phyloP scores from a whole-genome alignment of 768 basidiomycete species.

The Coprinopsis strossmayeri region DNA sequence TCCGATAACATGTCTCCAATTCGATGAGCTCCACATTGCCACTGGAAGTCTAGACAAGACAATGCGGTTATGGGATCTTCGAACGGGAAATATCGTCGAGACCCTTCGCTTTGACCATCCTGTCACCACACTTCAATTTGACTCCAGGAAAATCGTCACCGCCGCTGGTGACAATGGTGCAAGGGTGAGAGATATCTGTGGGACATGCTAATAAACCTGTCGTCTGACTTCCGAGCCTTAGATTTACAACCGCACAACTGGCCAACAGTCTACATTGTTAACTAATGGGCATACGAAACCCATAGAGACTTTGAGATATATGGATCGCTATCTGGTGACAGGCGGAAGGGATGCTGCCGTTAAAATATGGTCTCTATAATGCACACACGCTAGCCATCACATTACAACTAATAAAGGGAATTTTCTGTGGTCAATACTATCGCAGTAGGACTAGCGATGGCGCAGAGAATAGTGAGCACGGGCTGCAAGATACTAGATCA shows the following conservation, averaged over 20 bases:
- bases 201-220: background rate
- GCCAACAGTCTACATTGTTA: conserved; percentile 75
- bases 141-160: conserved; percentile 87
- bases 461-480: background rate
- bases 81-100: conserved; percentile 83
- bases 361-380: conserved; percentile 89
- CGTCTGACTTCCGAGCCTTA: conserved; percentile 21
- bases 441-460: too few species aligned
- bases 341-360: conserved; percentile 83
- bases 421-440: background rate
- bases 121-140: conserved; percentile 90
- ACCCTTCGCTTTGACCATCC: conserved; percentile 87
- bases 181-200: conserved; percentile 47
- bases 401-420: background rate
- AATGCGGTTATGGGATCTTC: conserved; percentile 93
- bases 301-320: conserved; percentile 83
- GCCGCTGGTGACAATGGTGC: conserved; percentile 91
- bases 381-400: background rate
- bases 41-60: conserved; percentile 94
- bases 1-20: conserved; percentile 91
- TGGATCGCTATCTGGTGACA: conserved; percentile 91
- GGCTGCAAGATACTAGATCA: conserved; percentile 42
- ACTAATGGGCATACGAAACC: conserved; percentile 95
- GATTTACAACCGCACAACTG: conserved; percentile 93
- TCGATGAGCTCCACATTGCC: conserved; percentile 91